A percentile compares a stretch with the other conserved stretches of the same genome.
Evolutionary conservation across 805 yeast genomes (phyloP).

Genomic region (Monosporozyma siamensis): DNA sequence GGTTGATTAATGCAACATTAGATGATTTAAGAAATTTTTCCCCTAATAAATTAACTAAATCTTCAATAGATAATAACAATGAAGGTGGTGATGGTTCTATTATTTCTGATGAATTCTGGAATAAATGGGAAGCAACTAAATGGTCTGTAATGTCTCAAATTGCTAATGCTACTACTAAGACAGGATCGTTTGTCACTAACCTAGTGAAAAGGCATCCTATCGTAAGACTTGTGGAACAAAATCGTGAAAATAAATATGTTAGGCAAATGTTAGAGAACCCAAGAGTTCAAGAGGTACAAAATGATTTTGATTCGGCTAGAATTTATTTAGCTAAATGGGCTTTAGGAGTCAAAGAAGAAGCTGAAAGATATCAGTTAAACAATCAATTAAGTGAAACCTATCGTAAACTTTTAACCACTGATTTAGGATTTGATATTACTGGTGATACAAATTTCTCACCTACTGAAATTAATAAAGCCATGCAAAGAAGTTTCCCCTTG

Average conservation of each 20-base stretch:
- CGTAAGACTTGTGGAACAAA: slow-evolving; percentile 34
- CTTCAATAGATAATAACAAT: not conserved
- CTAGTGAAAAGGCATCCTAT: slow-evolving; percentile 25
- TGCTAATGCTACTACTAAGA: slow-evolving; percentile 57
- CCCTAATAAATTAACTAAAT: not conserved
- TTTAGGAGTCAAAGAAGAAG: slow-evolving; percentile 83
- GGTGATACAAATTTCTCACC: slow-evolving; percentile 22
- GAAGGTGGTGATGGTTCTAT: not conserved
- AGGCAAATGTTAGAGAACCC: slow-evolving; percentile 59
- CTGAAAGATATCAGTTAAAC: slow-evolving; percentile 44
- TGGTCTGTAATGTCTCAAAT: slow-evolving; percentile 82
- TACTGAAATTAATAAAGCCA: slow-evolving; percentile 42
- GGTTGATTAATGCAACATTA: slow-evolving; percentile 66
- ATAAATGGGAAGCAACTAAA: slow-evolving; percentile 40
- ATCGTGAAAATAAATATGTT: slow-evolving; percentile 30
- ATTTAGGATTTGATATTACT: slow-evolving; percentile 45
- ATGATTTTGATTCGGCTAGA: slow-evolving; percentile 88
- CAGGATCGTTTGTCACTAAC: slow-evolving; percentile 18
- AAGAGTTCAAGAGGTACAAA: slow-evolving; percentile 66
- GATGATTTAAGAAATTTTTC: slow-evolving; percentile 34
- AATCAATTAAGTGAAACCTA: slow-evolving; percentile 52
- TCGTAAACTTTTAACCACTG: slow-evolving; percentile 44
- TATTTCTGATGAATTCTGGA: slow-evolving; percentile 14
- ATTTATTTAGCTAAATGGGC: slow-evolving; percentile 97
- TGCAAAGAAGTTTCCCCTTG: slow-evolving; percentile 43